A percentile compares a stretch with the other conserved stretches of the same genome.
phyloP scores from a whole-genome alignment of 345 rosid genomes.

The Eucalyptus curtisii region DNA sequence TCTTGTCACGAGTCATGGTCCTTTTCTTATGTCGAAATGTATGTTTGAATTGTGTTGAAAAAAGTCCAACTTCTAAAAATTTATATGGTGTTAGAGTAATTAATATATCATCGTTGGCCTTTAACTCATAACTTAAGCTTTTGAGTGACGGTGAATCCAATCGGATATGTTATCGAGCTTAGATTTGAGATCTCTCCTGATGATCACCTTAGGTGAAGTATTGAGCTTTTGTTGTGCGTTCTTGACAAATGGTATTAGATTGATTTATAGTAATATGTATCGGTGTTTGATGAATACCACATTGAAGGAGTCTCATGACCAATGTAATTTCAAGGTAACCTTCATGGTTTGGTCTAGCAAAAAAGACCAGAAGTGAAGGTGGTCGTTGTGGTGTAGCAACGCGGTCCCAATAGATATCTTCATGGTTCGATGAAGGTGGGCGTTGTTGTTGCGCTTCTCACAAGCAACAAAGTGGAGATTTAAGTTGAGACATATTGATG shows the following conservation, averaged over 20 bases:
- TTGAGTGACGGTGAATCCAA: not conserved
- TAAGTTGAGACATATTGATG: not conserved
- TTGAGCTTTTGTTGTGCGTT: too few relatives aligned
- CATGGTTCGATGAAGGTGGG: not conserved
- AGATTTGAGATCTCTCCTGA: not conserved
- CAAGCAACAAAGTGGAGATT: not conserved
- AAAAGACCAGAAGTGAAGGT: not conserved
- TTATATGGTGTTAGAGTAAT: not conserved
- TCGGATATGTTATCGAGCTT: not conserved
- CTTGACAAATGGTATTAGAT: not conserved
- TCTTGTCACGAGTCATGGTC: not conserved
- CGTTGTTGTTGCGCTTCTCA: not conserved
- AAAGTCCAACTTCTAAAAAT: not conserved
- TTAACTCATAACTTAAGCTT: not conserved
- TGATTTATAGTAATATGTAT: not conserved
- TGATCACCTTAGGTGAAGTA: not conserved
- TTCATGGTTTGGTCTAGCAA: not conserved
- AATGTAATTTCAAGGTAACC: not conserved
- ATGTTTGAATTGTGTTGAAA: not conserved
- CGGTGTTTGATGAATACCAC: not conserved
- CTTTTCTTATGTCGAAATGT: not conserved
- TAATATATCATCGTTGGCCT: not conserved
- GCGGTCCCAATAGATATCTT: not conserved
- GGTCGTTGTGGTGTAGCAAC: not conserved
- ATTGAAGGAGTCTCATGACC: not conserved